These are phyloP conservation scores for Cyclotella baltica DNA, from an alignment of 108 stramenopile genomes.

Conservation along the genomic window DNA sequence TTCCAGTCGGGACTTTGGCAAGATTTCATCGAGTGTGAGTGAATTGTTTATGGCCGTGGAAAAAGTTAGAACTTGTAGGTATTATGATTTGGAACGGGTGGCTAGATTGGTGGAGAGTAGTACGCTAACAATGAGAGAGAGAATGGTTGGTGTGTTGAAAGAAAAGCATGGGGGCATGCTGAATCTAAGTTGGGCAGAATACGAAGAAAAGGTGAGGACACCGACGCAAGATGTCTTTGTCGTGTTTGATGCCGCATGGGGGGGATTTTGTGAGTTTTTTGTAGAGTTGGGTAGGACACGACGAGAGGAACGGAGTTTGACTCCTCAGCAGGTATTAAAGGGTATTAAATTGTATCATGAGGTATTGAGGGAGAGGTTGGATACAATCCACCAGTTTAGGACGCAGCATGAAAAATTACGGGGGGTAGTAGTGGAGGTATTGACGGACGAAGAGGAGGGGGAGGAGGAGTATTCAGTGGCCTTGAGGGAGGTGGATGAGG, in stretches of 20 bases:
- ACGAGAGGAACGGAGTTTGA: constrained; percentile 51
- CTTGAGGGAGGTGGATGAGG: constrained; percentile 75
- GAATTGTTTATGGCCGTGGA: constrained; percentile 83
- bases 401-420: constrained; percentile 75
- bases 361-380: constrained; percentile 71
- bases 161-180: constrained; percentile 63
- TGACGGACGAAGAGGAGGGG: constrained; percentile 47
- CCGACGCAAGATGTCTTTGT: constrained; percentile 82
- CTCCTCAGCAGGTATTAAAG: constrained; percentile 77
- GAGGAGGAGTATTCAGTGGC: constrained; percentile 52
- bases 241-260: constrained; percentile 74
- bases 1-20: constrained; percentile 75
- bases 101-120: constrained; percentile 85
- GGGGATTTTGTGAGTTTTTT: constrained; percentile 78
- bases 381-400: constrained; percentile 79
- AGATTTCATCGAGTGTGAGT: constrained; percentile 64
- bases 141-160: constrained; percentile 61
- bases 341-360: constrained; percentile 77
- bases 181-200: constrained; percentile 71
- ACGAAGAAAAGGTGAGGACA: constrained; percentile 63
- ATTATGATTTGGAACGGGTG: constrained; percentile 84
- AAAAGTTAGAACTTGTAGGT: constrained; percentile 85
- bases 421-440: constrained; percentile 71
- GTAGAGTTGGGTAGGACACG: constrained; percentile 77
- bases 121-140: constrained; percentile 70